These are phyloP conservation scores for Vigna unguiculata DNA, from an alignment of 306 rosid genomes.

Conservation along the genomic window DNA sequence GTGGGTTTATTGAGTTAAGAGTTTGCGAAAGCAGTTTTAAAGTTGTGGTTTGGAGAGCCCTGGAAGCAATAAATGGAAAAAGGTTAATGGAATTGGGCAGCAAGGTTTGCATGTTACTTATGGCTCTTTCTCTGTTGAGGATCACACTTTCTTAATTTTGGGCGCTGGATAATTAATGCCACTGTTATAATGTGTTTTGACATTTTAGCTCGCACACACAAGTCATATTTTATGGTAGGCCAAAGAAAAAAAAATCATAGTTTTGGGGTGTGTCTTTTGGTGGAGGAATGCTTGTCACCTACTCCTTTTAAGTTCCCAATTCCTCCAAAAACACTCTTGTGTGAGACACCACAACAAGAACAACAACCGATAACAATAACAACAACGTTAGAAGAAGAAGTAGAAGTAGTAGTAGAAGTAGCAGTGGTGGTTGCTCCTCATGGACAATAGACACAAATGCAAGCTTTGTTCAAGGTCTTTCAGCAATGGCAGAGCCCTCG, in stretches of 20 bases:
- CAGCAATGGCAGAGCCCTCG: conserved; percentile 82
- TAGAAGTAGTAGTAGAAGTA: conserved; percentile 1
- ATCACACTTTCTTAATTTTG: conserved; percentile 57
- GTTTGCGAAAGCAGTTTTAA: not conserved
- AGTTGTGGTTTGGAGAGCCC: not conserved
- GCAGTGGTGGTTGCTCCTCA: not conserved
- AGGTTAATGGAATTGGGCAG: conserved; percentile 54
- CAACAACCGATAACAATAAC: not conserved
- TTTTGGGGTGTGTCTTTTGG: conserved; percentile 71
- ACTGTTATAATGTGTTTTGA: conserved; percentile 36
- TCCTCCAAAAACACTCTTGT: conserved; percentile 47
- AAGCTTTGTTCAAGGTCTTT: conserved; percentile 79
- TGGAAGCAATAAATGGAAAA: conserved; percentile 52
- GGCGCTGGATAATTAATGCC: conserved; percentile 48
- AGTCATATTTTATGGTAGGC: not conserved
- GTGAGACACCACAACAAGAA: conserved; percentile 2
- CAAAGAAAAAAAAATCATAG: not conserved
- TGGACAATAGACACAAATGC: conserved; percentile 85
- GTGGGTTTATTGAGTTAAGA: not conserved
- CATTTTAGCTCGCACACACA: conserved; percentile 40
- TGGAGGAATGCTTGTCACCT: conserved; percentile 97
- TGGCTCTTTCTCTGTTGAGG: conserved; percentile 60
- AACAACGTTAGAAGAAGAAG: not conserved
- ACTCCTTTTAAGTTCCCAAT: conserved; percentile 79
- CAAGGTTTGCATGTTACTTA: conserved; percentile 78